Evolutionary conservation across 108 stramenopile species (phyloP).

Genomic region (Pseudonitzschia multiseries): DNA sequence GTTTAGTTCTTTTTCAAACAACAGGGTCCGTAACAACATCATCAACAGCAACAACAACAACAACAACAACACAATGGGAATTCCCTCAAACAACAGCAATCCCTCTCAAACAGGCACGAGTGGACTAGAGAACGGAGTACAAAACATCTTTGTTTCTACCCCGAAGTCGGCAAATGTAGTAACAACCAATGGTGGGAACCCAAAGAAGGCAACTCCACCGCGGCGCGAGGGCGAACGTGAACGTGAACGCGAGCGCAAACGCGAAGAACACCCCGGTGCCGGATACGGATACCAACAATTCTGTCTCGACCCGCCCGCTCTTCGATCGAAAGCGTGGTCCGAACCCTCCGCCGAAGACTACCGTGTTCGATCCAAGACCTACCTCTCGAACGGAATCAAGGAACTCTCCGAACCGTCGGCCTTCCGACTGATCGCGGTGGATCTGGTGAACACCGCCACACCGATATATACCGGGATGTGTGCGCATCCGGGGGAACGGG

Average conservation of each 20-base stretch:
- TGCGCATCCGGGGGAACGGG: constrained; percentile 78
- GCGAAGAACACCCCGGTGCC: too few species aligned
- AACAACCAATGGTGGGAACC: not conserved
- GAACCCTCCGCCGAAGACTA: constrained; percentile 78
- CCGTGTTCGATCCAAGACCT: constrained; percentile 77
- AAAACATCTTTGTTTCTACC: too few species aligned
- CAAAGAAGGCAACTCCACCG: not conserved
- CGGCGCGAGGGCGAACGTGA: not conserved
- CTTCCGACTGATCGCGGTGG: constrained; percentile 80
- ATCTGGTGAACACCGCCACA: constrained; percentile 64
- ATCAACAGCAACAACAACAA: too few species aligned
- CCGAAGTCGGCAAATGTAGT: not conserved
- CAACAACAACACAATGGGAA: not conserved
- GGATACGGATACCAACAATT: too few species aligned
- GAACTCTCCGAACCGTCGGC: constrained; percentile 61
- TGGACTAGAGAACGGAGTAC: not conserved
- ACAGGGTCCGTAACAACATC: too few species aligned
- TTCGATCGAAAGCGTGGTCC: constrained; percentile 62
- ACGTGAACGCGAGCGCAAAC: too few species aligned
- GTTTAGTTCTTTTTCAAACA: not conserved
- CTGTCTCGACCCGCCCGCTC: constrained; percentile 25
- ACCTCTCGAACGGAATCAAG: constrained; percentile 68
- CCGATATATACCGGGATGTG: constrained; percentile 79
- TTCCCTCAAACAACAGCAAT: not conserved
- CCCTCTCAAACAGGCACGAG: not conserved